Base-by-base conservation (phyloP, 1,284 basidiomycete genomes). In the Hemileia vastatrix region DNA sequence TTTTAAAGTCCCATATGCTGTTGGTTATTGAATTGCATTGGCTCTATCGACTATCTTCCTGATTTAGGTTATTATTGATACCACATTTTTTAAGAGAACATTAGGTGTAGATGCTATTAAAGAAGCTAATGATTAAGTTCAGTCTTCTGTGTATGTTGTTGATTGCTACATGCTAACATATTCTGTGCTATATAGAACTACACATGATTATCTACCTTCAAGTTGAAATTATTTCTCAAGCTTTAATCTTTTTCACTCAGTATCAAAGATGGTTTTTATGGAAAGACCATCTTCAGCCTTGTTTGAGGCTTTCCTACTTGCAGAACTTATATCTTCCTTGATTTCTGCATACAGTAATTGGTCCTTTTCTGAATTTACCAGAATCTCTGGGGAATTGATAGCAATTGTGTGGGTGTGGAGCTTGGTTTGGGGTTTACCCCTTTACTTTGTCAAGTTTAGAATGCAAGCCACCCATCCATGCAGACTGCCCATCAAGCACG, bases 231-330 rank as follows among this genome's bases (percentile, higher is more conserved):
- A 95, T 95, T 79, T 95, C 93, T 64, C 93, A 97, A 78, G 93
- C 93, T 3, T 82, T 97, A 66, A 95, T 96, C 82, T 95, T 95
- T 81, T 83, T 94, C 77, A 94, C 92, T 43, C 90, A 92, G 80
- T 86, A 91, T 70, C 92, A 95, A 77, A 83, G 88, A 23, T 94
- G 90, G 82, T 97, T 92, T 96, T 93, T 84, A 91, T 90, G 87
- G 93, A 97, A 79, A 86, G 92, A 67, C 93, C 92, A 24, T 94
- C 91, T 54, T 79, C 82, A 56, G 93, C 93, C 51, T 83, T 97
- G 63, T 82, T 97, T 80, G 78, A 79, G 68, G 92, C 93, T 48
- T 97, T 97, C 83, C 86, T 84, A 76, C 70, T 96, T 64, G 92
- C 93, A 36, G 93, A 96, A 79, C 83, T 95, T 65, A 81, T 96